Evolutionary conservation across 345 rosid species (phyloP).

Genomic region (Hibiscus trionum): DNA sequence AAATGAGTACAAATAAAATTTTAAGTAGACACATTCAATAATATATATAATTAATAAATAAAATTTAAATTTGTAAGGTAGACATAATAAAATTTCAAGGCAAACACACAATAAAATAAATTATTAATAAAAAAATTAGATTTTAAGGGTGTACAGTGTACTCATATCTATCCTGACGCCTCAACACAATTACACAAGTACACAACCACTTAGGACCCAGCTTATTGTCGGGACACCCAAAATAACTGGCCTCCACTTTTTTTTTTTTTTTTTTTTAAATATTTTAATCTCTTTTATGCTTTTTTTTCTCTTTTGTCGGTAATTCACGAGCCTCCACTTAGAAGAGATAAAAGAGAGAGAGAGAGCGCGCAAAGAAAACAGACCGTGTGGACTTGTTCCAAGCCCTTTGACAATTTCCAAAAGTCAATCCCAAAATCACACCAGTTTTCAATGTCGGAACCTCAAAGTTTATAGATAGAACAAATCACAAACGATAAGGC

Average conservation of each 20-base stretch:
- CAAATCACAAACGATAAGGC: slow-evolving; percentile 38
- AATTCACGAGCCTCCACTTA: slow-evolving; percentile 23
- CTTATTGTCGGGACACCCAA: not conserved
- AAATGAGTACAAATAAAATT: no score
- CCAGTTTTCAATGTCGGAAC: slow-evolving; percentile 26
- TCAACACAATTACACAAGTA: no score
- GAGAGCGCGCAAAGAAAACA: not conserved
- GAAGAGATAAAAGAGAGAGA: not conserved
- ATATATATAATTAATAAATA: no score
- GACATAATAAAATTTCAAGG: no score
- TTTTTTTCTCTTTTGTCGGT: slow-evolving; percentile 27
- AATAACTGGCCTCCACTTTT: slow-evolving; percentile 8
- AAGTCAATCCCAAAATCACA: slow-evolving; percentile 59
- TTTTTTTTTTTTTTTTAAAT: not conserved
- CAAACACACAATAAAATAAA: no score
- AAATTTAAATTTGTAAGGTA: no score
- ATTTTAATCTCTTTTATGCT: not conserved
- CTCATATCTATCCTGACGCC: no score
- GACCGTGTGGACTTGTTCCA: not conserved
- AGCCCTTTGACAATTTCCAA: slow-evolving; percentile 38
- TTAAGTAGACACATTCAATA: no score
- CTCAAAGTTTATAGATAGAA: not conserved
- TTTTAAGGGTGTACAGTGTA: no score
- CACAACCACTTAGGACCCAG: not conserved
- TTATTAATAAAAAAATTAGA: no score